Base-by-base conservation (phyloP, 768 basidiomycete genomes). In the Tremella mesenterica region DNA sequence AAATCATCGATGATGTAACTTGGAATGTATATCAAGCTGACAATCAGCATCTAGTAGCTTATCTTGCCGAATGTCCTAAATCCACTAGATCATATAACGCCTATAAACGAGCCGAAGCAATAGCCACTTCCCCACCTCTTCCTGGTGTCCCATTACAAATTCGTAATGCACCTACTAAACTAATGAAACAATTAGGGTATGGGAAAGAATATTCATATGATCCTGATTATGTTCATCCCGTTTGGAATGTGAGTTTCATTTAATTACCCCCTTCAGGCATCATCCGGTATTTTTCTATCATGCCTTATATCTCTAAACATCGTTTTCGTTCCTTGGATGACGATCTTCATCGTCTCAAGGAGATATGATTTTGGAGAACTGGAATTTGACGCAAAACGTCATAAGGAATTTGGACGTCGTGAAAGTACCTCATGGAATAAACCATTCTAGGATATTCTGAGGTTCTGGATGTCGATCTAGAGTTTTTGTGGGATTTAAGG, bases 11-110 rank as follows among this genome's bases (percentile, higher is more conserved):
- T n/a, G n/a, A n/a, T n/a, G 41, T 7, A 25, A 20, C 8, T 20
- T 43, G 41, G 8, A 43, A 7, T 7, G 8, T n/a, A n/a, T 16
- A 1, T 18, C 16, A 21, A 12, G 25, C 49, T 61, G 48, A 48
- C 18, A 26, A 38, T 44, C 34, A 72, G 25, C 86, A 89, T 64
- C 76, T 83, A 27, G 81, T 88, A 14, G 78, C 82, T 25, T 86
- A 88, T 70, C 80, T 91, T 44, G 77, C 84, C n/a, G 85, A 87
- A 70, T 83, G 86, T 1, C 83, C 83, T 0, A 91, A 91, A 72
- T 85, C 83, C 27, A 87, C 85, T 0, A 80, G 88, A 20, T 73
- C 84, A 3, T 91, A 90, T 64, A 81, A 82, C 49, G 88, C 82
- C 0, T 90, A 88, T 72, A 80, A 80, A 21, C 75, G 78, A 28